phyloP scores from a whole-genome alignment of 805 yeast species.

The Wickerhamomyces kurtzmanii region DNA sequence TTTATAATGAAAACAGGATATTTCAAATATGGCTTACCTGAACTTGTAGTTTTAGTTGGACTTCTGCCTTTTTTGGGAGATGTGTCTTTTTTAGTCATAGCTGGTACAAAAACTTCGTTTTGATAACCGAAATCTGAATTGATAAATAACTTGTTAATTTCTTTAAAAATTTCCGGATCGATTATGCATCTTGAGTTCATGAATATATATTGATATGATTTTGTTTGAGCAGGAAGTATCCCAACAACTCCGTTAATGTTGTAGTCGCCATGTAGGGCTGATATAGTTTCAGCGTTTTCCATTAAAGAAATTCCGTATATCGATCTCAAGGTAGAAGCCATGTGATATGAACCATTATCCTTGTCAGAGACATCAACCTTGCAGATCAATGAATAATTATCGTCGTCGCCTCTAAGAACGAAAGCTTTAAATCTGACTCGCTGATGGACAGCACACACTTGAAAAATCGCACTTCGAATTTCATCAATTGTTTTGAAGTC shows the following conservation, averaged over 20 bases:
- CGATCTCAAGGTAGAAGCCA: slow-evolving; percentile 10
- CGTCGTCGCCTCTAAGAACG: slow-evolving; percentile 1
- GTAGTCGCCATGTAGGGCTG: slow-evolving; percentile 17
- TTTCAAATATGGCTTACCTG: slow-evolving; percentile 22
- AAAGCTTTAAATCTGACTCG: slow-evolving; percentile 10
- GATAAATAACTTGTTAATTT: slow-evolving; percentile 17
- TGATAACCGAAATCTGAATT: slow-evolving; percentile 13
- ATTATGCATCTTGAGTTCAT: slow-evolving; percentile 26
- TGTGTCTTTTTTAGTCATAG: slow-evolving; percentile 5
- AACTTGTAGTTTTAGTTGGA: slow-evolving; percentile 13
- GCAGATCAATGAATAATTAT: slow-evolving; percentile 3
- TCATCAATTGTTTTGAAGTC: slow-evolving; percentile 15
- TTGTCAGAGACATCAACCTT: slow-evolving; percentile 2
- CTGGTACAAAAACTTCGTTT: slow-evolving; percentile 6
- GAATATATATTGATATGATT: slow-evolving; percentile 32
- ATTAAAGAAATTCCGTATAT: slow-evolving; percentile 21
- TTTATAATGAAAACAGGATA: slow-evolving; percentile 30
- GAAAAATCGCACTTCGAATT: slow-evolving; percentile 20
- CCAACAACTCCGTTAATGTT: slow-evolving; percentile 31
- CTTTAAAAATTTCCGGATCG: slow-evolving; percentile 6
- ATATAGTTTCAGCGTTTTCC: slow-evolving; percentile 16
- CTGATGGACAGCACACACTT: slow-evolving; percentile 18
- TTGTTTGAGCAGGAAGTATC: slow-evolving; percentile 20
- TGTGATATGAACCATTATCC: slow-evolving; percentile 7
- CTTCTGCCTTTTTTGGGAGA: slow-evolving; percentile 10